Base-by-base conservation (phyloP, 441 rosid genomes). In the Populus hybrid region DNA sequence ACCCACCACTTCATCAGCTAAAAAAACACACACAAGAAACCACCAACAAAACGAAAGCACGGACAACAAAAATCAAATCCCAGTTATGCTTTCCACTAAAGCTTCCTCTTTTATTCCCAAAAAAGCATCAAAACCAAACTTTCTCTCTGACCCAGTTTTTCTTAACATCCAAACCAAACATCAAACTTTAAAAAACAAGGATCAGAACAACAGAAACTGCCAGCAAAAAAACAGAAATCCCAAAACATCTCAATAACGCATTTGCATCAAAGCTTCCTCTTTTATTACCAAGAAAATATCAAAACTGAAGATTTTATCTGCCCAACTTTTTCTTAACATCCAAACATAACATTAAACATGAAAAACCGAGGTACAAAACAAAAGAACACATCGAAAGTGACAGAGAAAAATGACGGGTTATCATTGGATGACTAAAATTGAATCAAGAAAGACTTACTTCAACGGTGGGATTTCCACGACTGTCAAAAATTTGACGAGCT, bases 391-490 rank as follows among this genome's bases (percentile, higher is more conserved):
- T 38, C 2, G 23, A 69, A 57, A 36, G 18, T 10, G 9, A 9
- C 30, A 73, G 24, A 24, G 21, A 68, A 75, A 71, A 35, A 53
- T 19, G 9, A 53, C 4, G 6, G 9, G 63, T 18, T 53, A 18
- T 71, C 1, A 77, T 46, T 69, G 75, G 76, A 42, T 21, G 34
- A 70, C 26, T 4, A 68, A 18, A 28, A 66, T 34, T 26, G 50
- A 38, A 40, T 28, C 18, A 10, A 19, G 24, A 9, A 72, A 53
- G 21, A 69, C 75, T 57, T 36, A 93, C 97, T 91, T 93, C 98
- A 73, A 93, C 94, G 34, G 98, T 93, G 24, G 98, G 97, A 80
- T 93, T 93, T 36, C 98, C 95, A 79, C 98, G 98, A 89, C 98
- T 92, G 84, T 93, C 97, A 83, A 90, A 93, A 79, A 93, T 92